These are phyloP conservation scores for Spizellomyces punctatus DNA, from an alignment of 192 early-diverging fungal species.

Conservation along the genomic window DNA sequence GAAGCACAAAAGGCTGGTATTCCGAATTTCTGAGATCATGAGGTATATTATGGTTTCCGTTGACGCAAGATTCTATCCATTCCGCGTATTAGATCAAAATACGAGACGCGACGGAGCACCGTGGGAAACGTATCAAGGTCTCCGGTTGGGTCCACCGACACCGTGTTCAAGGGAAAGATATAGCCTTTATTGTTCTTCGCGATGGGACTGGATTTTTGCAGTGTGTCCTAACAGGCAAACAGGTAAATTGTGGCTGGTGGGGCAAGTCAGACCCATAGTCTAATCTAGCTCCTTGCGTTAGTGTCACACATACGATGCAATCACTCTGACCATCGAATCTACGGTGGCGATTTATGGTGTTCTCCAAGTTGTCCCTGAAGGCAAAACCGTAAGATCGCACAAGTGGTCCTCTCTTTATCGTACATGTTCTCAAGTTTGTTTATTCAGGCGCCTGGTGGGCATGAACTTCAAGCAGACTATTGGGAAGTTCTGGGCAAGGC, in stretches of 20 bases:
- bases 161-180: slow-evolving; percentile 95
- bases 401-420: not conserved
- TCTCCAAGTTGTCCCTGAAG: slow-evolving; percentile 84
- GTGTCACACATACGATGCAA: slow-evolving; percentile 93
- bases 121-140: slow-evolving; percentile 80
- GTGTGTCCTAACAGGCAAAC: slow-evolving; percentile 82
- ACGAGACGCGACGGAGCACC: slow-evolving; percentile 59
- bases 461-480: slow-evolving; percentile 94
- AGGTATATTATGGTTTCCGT: not conserved
- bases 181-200: slow-evolving; percentile 78
- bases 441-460: slow-evolving; percentile 87
- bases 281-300: slow-evolving; percentile 22
- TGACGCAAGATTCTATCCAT: not conserved
- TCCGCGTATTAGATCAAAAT: slow-evolving; percentile 70
- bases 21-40: not conserved
- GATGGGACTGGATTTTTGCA: slow-evolving; percentile 96
- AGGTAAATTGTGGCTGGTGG: slow-evolving; percentile 53
- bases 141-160: slow-evolving; percentile 95
- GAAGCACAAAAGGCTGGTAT: slow-evolving; percentile 61
- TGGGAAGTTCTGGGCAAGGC: slow-evolving; percentile 94
- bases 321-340: slow-evolving; percentile 91
- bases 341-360: slow-evolving; percentile 88
- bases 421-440: not conserved
- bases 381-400: slow-evolving; percentile 72
- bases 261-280: not conserved